A percentile compares a stretch with the other conserved stretches of the same genome.
Conservation (phyloP, 768 basidiomycete genomes). For the Russula virescens region DNA sequence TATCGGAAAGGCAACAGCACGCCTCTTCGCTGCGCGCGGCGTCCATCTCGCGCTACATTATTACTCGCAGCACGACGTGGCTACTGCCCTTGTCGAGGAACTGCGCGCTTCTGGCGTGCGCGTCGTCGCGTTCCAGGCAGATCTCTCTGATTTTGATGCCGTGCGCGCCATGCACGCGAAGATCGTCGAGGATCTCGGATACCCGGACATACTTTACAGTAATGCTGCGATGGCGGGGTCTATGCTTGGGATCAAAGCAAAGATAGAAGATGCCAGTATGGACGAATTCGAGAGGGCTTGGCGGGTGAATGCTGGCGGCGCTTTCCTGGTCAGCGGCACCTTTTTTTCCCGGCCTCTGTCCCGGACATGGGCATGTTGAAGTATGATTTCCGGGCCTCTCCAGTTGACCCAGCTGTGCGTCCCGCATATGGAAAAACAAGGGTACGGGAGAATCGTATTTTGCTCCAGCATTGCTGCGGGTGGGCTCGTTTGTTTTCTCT, state of each 20-base stretch:
- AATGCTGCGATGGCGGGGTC: slow-evolving; percentile 43
- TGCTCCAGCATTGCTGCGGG: slow-evolving; percentile 50
- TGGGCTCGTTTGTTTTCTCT: slow-evolving; percentile 18
- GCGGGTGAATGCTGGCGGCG: slow-evolving; percentile 44
- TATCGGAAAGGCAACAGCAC: slow-evolving; percentile 47
- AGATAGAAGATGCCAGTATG: slow-evolving; percentile 41
- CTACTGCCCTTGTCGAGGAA: slow-evolving; percentile 37
- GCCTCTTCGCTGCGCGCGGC: slow-evolving; percentile 35
- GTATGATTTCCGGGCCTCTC: not conserved
- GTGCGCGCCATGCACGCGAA: slow-evolving; percentile 40
- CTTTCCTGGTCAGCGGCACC: slow-evolving; percentile 38
- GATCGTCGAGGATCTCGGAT: slow-evolving; percentile 40
- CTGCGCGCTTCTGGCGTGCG: slow-evolving; percentile 34
- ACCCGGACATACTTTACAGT: slow-evolving; percentile 48
- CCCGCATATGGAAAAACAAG: slow-evolving; percentile 44
- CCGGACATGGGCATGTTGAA: not conserved
- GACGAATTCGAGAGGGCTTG: slow-evolving; percentile 43
- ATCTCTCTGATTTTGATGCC: slow-evolving; percentile 41
- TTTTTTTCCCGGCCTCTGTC: not conserved
- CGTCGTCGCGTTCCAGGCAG: slow-evolving; percentile 43
- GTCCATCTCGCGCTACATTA: slow-evolving; percentile 47
- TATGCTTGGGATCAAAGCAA: slow-evolving; percentile 39
- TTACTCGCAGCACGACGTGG: slow-evolving; percentile 35
- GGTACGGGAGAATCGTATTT: slow-evolving; percentile 47
- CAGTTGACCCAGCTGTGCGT: slow-evolving; percentile 49